Percentiles rank a stretch among this genome's conserved stretches.
These are phyloP conservation scores for Amniculicola lignicola DNA, from an alignment of 495 filamentous ascomycete species.

Conservation along the genomic window DNA sequence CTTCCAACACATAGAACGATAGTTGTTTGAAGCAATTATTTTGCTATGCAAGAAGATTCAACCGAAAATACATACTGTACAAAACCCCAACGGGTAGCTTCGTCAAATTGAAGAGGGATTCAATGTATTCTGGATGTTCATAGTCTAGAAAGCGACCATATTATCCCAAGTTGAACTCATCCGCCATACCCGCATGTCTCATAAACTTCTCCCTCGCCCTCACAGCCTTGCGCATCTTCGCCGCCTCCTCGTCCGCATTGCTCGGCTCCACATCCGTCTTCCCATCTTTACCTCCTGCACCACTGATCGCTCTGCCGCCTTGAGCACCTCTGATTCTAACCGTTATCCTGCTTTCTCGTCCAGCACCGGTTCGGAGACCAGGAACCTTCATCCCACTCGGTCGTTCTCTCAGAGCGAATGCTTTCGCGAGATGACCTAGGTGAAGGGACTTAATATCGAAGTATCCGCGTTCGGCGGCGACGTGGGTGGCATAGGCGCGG, in stretches of 20 bases:
- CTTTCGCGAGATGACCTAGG: conserved; percentile 89
- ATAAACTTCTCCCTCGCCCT: conserved; percentile 72
- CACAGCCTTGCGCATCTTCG: conserved; percentile 56
- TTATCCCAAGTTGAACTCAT: conserved; percentile 87
- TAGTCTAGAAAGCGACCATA: too few relatives aligned
- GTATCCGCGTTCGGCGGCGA: conserved; percentile 71
- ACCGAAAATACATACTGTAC: too few relatives aligned
- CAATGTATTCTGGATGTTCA: too few relatives aligned
- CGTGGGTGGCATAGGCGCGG: conserved; percentile 90
- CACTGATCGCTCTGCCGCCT: conserved; percentile 36
- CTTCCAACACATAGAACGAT: too few relatives aligned
- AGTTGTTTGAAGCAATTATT: too few relatives aligned
- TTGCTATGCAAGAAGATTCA: too few relatives aligned
- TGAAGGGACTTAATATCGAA: conserved; percentile 90
- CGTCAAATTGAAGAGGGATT: too few relatives aligned
- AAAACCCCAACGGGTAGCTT: too few relatives aligned
- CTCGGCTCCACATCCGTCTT: conserved; percentile 42
- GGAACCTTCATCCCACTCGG: conserved; percentile 81
- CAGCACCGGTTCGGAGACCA: conserved; percentile 47
- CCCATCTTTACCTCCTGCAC: conserved; percentile 33
- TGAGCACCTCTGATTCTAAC: too few relatives aligned
- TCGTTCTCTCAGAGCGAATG: conserved; percentile 81
- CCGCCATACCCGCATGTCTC: conserved; percentile 67
- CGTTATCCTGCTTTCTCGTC: conserved; percentile 42
- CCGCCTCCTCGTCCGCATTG: conserved; percentile 53